Base-by-base conservation (phyloP, 345 rosid species). In the Crucihimalaya himalaica region DNA sequence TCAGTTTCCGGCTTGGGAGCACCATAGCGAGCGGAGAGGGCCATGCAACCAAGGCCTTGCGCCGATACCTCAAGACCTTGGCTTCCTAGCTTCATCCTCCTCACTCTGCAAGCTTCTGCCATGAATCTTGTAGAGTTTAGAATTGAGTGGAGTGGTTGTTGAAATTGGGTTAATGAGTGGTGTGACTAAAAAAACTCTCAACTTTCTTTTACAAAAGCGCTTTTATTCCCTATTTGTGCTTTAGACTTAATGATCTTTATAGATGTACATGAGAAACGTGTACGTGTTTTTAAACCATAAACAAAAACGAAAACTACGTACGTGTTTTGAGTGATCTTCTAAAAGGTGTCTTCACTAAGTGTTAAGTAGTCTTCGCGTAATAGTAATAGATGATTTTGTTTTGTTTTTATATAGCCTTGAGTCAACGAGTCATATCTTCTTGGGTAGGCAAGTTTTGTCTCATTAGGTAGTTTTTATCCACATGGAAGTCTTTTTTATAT, bases 21-120 rank as follows among this genome's bases (percentile, higher is more conserved):
- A 29, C 83, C 83, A 45, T 75, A 80, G 37, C 18, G 42, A 42
- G 66, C 51, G 4, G 83, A 83, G 76, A 83, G 39, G 19, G 80
- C 77, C 80, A 80, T 66, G 71, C 81, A 81, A 14, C 84, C 84
- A 15, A 81, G 73, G 9, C 81, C 84, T 61, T 81, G 83, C 2
- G 81, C 81, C 2, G 76, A 77, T 3, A 81, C 62, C 51, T 67
- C 62, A 23, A 53, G 37, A 11, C 72, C 72, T 52, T 67, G 61
- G 62, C 62, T 67, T 39, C 72, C 72, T 1, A 67, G 25, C 37
- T 67, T 67, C 47, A 52, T 67, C 37, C 72, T 67, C n/a, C 42
- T 13, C 42, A 68, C 57, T 32, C 56, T 25, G 23, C 29, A 16
- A 48, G 45, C 57, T 21, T 54, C 10, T 8, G 73, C 54, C 73